Evolutionary conservation across 1,284 basidiomycete genomes (phyloP), one percentile per base, ranked within the genome.

Genomic region (Leccinum griseonigrum): DNA sequence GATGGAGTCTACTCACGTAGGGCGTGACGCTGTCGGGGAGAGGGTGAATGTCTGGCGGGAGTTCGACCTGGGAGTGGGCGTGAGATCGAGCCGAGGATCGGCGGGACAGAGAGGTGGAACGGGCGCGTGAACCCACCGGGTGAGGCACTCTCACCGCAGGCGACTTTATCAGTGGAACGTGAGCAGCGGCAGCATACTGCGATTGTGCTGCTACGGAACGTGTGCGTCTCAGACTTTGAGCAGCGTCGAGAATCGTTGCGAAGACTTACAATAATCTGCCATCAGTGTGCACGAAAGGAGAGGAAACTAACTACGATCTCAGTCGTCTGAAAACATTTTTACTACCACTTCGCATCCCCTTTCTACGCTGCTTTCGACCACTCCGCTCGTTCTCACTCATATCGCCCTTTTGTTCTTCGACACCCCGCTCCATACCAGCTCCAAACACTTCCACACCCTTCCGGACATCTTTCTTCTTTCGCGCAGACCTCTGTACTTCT

Each of bases 21-120:
- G 91, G 85, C 3, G 86, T 88, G 10, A 97, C 89, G 58, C 91
- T 91, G 29, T 94, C 91, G 3, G 95, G 95, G 2, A 97, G 80
- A 0, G 95, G 95, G 69, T 97, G 95, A 22, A 97, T 93, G 70
- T 97, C 95, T 56, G 84, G 88, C 2, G 95, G 93, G 3, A 95
- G 78, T 66, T 89, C 82, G 18, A 96, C 85, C 94, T 95, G 69
- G 34, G 48, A 11, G 40, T 7, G 34, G 28, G 52, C 3, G 46
- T 65, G 38, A 62, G 60, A 58, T 28, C 1, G 18, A 22, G 38
- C 10, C 14, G 28, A n/a, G 1, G 31, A n/a, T n/a, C n/a, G n/a
- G n/a, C n/a, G n/a, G n/a, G n/a, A n/a, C n/a, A 4, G 22, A 40
- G 6, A 22, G 22, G 43, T 16, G 31, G 11, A 22, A 14, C 16